Conservation (phyloP, 1,139 yeast genomes). For the Hansenula anomala region DNA sequence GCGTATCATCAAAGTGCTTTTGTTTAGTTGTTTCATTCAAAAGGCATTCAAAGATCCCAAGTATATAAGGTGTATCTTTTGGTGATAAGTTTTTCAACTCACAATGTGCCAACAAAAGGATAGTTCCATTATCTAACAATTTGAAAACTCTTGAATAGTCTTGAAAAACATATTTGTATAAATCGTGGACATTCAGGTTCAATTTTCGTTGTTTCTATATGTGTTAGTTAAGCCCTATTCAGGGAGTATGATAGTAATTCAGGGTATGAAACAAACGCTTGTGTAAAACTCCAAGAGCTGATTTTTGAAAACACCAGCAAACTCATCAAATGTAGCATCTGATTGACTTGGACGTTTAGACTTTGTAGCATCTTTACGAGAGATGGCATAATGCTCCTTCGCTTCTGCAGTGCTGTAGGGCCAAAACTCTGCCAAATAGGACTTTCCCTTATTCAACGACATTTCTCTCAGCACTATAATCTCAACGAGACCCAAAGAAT, state of each 20-base stretch:
- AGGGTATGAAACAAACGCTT: not conserved
- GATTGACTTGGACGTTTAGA: not conserved
- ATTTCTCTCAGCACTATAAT: not conserved
- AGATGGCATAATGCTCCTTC: not conserved
- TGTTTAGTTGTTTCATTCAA: conserved; percentile 1
- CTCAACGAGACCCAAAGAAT: not conserved
- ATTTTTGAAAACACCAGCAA: not conserved
- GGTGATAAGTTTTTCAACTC: not conserved
- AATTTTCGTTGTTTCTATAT: not conserved
- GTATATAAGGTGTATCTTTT: not conserved
- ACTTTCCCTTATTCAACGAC: not conserved
- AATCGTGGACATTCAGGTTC: not conserved
- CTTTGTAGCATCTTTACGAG: too few relatives aligned
- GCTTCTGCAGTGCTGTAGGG: conserved; percentile 2
- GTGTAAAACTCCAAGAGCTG: not conserved
- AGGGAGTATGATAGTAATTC: not conserved
- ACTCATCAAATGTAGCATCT: not conserved
- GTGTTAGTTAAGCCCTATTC: not conserved
- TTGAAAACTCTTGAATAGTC: not conserved
- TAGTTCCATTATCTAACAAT: not conserved
- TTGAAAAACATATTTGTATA: not conserved
- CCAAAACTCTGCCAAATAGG: not conserved
- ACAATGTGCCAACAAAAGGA: not conserved
- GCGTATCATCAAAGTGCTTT: too few relatives aligned
- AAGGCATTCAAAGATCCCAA: conserved; percentile 1